Percentiles rank a stretch among this genome's conserved stretches.
Conservation (phyloP, 164 flowering plant species). For the Cinnamomum chago region DNA sequence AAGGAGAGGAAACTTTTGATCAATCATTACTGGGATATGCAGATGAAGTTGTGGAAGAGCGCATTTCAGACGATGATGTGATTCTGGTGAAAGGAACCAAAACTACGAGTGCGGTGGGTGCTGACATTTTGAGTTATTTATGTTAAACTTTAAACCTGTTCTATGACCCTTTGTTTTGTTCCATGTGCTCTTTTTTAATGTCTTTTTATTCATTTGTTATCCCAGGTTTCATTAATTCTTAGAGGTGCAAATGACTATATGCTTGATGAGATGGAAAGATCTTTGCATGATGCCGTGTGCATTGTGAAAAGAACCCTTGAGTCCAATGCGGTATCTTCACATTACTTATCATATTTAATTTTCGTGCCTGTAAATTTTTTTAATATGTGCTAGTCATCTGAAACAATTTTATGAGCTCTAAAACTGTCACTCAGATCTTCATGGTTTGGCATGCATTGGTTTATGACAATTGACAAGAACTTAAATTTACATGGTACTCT, state of each 20-base stretch:
- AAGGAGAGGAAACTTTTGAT: conserved; percentile 98
- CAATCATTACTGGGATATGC: conserved; percentile 82
- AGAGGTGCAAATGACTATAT: conserved; percentile 98
- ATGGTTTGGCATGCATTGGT: no score
- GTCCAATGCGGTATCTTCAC: conserved; percentile 57
- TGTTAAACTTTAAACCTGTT: not conserved
- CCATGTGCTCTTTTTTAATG: no score
- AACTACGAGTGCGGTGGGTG: conserved; percentile 78
- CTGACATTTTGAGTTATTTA: not conserved
- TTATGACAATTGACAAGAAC: no score
- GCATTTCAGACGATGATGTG: conserved; percentile 90
- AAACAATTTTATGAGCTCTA: no score
- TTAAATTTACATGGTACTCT: no score
- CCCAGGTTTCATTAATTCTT: conserved; percentile 85
- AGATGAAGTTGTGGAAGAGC: conserved; percentile 94
- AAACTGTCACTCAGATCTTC: no score
- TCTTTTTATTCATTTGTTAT: not conserved
- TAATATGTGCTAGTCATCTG: no score
- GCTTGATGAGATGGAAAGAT: conserved; percentile 99
- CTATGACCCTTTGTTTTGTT: not conserved
- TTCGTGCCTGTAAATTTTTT: no score
- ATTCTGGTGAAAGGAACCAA: conserved; percentile 93
- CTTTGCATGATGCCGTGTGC: conserved; percentile 92
- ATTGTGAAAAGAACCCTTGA: conserved; percentile 97
- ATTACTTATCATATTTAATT: no score